Evolutionary conservation across 2,329 filamentous ascomycete species (phyloP).

Genomic region (Aspergillus sp.): DNA sequence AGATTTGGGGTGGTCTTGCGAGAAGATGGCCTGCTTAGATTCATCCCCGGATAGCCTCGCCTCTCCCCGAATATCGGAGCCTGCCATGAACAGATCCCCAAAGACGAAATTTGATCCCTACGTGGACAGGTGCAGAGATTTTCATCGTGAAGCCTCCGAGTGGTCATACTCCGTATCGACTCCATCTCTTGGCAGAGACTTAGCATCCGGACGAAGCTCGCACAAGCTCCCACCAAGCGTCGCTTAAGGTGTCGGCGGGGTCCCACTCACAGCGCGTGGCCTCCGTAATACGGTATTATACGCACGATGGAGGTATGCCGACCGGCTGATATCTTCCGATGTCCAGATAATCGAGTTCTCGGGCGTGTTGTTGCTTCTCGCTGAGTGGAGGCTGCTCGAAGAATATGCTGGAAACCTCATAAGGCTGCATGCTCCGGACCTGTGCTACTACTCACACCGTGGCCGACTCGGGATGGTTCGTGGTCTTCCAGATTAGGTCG

Average conservation of each 20-base stretch:
- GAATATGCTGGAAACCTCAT: neutral
- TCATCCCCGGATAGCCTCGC: neutral
- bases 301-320: neutral
- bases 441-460: neutral
- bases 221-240: neutral
- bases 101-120: neutral
- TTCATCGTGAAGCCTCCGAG: too few species aligned
- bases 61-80: neutral
- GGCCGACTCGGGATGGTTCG: neutral
- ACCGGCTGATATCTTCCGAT: neutral
- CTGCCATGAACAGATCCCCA: neutral
- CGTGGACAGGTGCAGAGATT: too few species aligned
- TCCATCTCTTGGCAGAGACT: neutral
- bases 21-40: neutral
- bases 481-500: neutral
- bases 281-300: neutral
- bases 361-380: neutral
- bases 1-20: neutral
- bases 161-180: neutral
- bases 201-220: neutral
- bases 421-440: neutral
- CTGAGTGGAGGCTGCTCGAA: neutral
- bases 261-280: neutral
- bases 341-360: neutral
- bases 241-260: neutral